Conservation (phyloP, 2,329 filamentous ascomycete genomes). For the Colletotrichum camelliae region DNA sequence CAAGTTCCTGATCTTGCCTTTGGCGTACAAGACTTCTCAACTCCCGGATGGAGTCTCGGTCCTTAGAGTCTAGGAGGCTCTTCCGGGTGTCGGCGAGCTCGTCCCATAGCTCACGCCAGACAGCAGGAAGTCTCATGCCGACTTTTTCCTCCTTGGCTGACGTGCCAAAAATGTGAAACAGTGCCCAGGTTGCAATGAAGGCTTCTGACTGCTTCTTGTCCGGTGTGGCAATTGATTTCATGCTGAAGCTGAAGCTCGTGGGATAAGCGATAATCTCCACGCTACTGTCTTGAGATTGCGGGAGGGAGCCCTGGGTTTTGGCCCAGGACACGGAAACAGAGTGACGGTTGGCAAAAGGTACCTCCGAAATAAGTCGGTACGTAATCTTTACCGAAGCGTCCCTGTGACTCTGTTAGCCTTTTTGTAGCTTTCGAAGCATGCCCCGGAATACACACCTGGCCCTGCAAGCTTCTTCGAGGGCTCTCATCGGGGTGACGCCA, state of each 20-base stretch:
- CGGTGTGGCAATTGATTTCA: conserved; percentile 76
- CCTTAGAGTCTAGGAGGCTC: conserved; percentile 69
- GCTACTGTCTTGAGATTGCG: conserved; percentile 36
- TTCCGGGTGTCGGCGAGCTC: conserved; percentile 78
- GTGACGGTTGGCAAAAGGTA: conserved; percentile 78
- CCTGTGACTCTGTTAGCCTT: conserved; percentile 43
- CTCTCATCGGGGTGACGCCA: conserved; percentile 76
- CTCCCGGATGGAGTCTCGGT: conserved; percentile 71
- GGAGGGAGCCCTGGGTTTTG: conserved; percentile 66
- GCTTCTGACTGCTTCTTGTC: conserved; percentile 84
- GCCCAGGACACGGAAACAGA: conserved; percentile 79
- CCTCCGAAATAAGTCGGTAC: conserved; percentile 74
- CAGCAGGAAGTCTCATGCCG: conserved; percentile 75
- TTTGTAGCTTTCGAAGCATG: not conserved
- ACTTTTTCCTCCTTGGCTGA: conserved; percentile 86
- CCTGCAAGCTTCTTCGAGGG: conserved; percentile 87
- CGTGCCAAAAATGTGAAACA: conserved; percentile 83
- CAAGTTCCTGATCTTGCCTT: conserved; percentile 71
- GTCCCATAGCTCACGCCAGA: conserved; percentile 86
- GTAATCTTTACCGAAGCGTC: conserved; percentile 72
- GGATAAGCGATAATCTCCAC: conserved; percentile 52
- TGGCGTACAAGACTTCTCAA: conserved; percentile 74
- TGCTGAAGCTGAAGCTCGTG: conserved; percentile 70
- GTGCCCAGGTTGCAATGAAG: conserved; percentile 79
- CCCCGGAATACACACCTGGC: conserved; percentile 61